phyloP scores from a whole-genome alignment of 306 rosid genomes.

The Prunus armeniaca region DNA sequence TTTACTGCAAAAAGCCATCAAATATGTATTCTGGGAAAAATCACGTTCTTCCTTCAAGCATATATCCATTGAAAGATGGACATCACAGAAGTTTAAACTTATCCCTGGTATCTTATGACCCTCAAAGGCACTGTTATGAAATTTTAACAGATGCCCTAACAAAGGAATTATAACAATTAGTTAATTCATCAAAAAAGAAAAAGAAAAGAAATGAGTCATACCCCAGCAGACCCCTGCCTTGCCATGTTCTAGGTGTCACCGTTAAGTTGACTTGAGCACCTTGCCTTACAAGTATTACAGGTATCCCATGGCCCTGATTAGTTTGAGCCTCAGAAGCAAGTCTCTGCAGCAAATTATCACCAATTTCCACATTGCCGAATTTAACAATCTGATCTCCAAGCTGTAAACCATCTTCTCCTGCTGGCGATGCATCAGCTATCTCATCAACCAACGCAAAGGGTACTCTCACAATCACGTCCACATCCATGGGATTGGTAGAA shows the following conservation, averaged over 20 bases:
- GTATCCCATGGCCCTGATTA: slow-evolving; percentile 49
- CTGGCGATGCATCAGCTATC: slow-evolving; percentile 82
- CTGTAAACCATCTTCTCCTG: slow-evolving; percentile 86
- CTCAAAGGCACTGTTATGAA: background rate
- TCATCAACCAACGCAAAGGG: slow-evolving; percentile 93
- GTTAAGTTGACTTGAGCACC: slow-evolving; percentile 62
- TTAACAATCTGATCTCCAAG: slow-evolving; percentile 90
- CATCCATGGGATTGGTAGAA: slow-evolving; percentile 48
- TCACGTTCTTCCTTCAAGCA: background rate
- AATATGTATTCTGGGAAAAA: background rate
- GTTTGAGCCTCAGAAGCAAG: slow-evolving; percentile 75
- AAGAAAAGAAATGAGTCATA: slow-evolving; percentile 35
- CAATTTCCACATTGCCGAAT: slow-evolving; percentile 78
- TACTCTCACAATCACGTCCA: slow-evolving; percentile 49
- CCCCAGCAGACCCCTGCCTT: slow-evolving; percentile 95
- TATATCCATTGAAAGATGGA: background rate
- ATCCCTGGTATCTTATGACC: background rate
- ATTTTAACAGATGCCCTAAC: background rate
- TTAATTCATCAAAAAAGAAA: slow-evolving; percentile 1
- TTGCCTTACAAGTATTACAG: slow-evolving; percentile 66
- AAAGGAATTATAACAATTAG: background rate
- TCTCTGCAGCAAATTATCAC: slow-evolving; percentile 64
- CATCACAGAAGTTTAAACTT: background rate
- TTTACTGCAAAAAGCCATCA: background rate
- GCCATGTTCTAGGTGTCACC: slow-evolving; percentile 88